These are phyloP conservation scores for Brassica cretica DNA, from an alignment of 345 rosid genomes.

Conservation along the genomic window DNA sequence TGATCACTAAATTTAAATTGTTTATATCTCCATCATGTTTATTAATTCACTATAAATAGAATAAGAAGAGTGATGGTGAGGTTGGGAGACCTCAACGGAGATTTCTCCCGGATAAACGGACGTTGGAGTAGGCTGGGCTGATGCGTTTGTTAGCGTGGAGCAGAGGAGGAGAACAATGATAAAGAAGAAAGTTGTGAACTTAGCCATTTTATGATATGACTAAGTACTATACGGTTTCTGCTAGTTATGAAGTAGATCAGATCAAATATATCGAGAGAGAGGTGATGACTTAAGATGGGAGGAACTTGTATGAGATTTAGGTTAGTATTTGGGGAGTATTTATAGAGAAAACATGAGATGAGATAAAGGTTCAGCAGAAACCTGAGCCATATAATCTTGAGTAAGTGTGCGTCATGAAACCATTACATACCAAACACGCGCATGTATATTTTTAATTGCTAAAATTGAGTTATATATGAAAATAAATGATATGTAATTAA, in stretches of 20 bases:
- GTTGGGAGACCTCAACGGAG: constrained; percentile 39
- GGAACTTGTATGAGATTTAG: constrained; percentile 10
- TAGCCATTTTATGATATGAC: constrained; percentile 37
- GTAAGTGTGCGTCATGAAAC: constrained; percentile 16
- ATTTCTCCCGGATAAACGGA: constrained; percentile 28
- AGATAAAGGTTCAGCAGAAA: constrained; percentile 12
- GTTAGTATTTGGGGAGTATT: constrained; percentile 14
- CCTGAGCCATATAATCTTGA: constrained; percentile 34
- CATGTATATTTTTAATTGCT: constrained; percentile 12
- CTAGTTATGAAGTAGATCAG: background rate
- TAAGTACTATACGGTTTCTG: background rate
- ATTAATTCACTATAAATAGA: background rate
- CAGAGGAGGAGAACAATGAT: constrained; percentile 47
- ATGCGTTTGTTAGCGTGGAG: constrained; percentile 40
- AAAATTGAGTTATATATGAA: background rate
- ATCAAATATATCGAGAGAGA: constrained; percentile 5
- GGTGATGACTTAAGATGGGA: background rate
- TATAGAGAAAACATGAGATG: constrained; percentile 30
- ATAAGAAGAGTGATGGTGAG: constrained; percentile 6
- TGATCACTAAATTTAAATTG: background rate
- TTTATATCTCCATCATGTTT: background rate
- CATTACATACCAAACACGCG: constrained; percentile 33
- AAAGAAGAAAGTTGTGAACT: constrained; percentile 32
- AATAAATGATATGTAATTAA: background rate
- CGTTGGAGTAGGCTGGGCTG: constrained; percentile 44